phyloP scores from a whole-genome alignment of 169 alveolate genomes.

The Eimeria tenella region DNA sequence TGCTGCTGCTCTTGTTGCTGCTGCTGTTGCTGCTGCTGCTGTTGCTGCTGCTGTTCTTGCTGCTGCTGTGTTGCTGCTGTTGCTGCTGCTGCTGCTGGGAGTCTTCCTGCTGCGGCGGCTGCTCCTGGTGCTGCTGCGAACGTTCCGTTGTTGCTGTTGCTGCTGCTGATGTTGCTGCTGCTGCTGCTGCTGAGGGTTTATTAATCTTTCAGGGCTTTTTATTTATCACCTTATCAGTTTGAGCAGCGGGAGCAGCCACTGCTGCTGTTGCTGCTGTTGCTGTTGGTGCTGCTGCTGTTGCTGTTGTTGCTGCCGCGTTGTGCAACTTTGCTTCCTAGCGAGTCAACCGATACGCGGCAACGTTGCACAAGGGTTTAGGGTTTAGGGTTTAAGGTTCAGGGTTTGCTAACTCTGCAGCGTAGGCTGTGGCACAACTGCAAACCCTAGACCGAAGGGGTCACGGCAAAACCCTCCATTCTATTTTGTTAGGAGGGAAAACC shows the following conservation, averaged over 20 bases:
- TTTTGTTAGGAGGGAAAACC: background rate
- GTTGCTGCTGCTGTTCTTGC: background rate
- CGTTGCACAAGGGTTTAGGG: background rate
- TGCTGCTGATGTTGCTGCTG: background rate
- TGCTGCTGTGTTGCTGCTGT: background rate
- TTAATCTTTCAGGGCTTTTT: too few relatives aligned
- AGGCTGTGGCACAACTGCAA: background rate
- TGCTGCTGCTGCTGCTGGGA: background rate
- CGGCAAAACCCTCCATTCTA: background rate
- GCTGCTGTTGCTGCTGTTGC: too few relatives aligned
- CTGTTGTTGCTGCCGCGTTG: too few relatives aligned
- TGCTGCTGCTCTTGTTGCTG: background rate
- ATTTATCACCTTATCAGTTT: too few relatives aligned
- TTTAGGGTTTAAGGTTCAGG: background rate
- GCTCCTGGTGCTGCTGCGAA: too few relatives aligned
- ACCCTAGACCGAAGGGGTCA: too few relatives aligned
- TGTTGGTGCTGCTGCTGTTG: too few relatives aligned
- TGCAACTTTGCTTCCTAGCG: too few relatives aligned
- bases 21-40: background rate
- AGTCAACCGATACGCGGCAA: background rate
- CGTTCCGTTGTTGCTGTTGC: background rate
- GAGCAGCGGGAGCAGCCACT: too few relatives aligned
- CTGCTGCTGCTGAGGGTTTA: background rate
- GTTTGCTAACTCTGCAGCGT: background rate
- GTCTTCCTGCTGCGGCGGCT: background rate